Evolutionary conservation across 345 rosid genomes (phyloP).

Genomic region (Dipteronia sinensis): DNA sequence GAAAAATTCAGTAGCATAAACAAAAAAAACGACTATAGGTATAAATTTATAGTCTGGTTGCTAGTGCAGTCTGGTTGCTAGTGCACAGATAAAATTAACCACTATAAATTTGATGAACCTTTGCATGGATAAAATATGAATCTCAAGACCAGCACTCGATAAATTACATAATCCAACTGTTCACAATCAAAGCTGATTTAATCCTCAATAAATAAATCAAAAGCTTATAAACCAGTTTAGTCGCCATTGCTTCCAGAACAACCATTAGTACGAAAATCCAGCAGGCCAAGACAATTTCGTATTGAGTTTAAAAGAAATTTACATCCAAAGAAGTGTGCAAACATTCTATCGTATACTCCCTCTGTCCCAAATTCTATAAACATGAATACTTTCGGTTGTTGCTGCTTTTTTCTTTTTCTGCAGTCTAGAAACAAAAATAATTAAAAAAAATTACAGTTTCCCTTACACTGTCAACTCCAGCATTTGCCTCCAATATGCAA

Average conservation of each 20-base stretch:
- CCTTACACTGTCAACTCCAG: constrained; percentile 56
- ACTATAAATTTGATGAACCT: not conserved
- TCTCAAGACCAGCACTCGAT: not conserved
- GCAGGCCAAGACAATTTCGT: no score
- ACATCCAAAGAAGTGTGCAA: not conserved
- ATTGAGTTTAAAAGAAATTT: not conserved
- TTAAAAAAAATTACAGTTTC: constrained; percentile 5
- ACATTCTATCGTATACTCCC: not conserved
- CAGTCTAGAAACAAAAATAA: not conserved
- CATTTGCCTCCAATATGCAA: constrained; percentile 53
- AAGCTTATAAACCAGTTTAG: not conserved
- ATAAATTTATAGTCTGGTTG: not conserved
- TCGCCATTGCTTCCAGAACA: not conserved
- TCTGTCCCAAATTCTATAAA: not conserved
- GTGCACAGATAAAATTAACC: not conserved
- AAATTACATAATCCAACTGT: not conserved
- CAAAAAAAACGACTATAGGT: not conserved
- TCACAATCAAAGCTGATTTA: not conserved
- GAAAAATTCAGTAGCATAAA: not conserved
- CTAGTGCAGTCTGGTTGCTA: no score
- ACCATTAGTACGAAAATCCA: no score
- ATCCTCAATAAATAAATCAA: not conserved
- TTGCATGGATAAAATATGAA: not conserved
- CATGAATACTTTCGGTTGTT: not conserved
- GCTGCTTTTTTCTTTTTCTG: not conserved